Base-by-base conservation (phyloP, 1,284 basidiomycete genomes). In the Tilletia indica region DNA sequence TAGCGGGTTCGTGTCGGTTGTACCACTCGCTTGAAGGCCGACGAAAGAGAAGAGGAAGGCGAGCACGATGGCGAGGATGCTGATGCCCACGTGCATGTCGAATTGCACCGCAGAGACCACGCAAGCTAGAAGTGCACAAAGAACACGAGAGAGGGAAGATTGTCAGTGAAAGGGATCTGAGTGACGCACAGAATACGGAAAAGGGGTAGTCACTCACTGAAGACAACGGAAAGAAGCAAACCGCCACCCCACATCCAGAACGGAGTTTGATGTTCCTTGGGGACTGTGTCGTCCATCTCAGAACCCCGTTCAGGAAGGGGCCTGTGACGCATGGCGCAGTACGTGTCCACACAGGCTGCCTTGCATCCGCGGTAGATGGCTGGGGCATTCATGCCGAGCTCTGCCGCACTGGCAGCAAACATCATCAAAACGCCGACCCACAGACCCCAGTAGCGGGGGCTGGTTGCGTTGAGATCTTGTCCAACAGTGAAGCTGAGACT, bases 11-110 rank as follows among this genome's bases (percentile, higher is more conserved):
- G 75, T 79, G 75, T 82, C 80, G 61, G 80, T 82, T 6, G 80
- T 78, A 61, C 83, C 80, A 5, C 72, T 73, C 45, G 74, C 73
- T 72, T 90, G 89, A 19, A 90, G 89, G 69, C 88, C 89, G 76
- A 91, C 89, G 85, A 90, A 90, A 45, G 89, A 90, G 86, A 90
- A 90, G 67, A 90, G 70, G 86, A 90, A 90, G 64, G 89, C 89
- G 25, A 85, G 76, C 71, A 84, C 67, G 71, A 85, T 76, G 68
- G 82, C 80, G 67, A 91, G 87, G 75, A 90, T 78, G 56, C 78
- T 76, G 72, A 82, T 77, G 47, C 83, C 81, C 12, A 79, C 74
- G 74, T 80, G 80, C 72, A 82, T 79, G 73, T 79, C 70, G 77
- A 80, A 79, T 77, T 83, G 77, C 6, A 79, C 63, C 34, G 68